phyloP scores from a whole-genome alignment of 164 flowering plant species.

The Cinnamomum chago region DNA sequence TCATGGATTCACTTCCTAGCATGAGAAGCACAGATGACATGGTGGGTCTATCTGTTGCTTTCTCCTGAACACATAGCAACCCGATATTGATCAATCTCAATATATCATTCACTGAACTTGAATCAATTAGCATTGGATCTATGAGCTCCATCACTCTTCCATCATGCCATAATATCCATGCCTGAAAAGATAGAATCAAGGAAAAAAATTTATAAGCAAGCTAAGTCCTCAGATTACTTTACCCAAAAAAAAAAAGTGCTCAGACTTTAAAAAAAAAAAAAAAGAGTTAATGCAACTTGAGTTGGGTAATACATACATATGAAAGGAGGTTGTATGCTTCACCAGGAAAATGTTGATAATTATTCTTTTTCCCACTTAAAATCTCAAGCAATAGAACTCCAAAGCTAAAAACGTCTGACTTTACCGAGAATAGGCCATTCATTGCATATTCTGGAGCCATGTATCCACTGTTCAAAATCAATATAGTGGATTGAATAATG shows the following conservation, averaged over 20 bases:
- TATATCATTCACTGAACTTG: neutral
- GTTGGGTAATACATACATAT: slow-evolving; percentile 17
- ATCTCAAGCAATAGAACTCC: slow-evolving; percentile 26
- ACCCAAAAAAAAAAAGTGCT: too few relatives aligned
- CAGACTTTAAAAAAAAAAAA: neutral
- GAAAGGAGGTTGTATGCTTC: slow-evolving; percentile 12
- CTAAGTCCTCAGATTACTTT: too few relatives aligned
- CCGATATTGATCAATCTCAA: slow-evolving; percentile 11
- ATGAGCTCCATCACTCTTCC: slow-evolving; percentile 14
- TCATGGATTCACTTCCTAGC: slow-evolving; percentile 3
- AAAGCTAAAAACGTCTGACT: slow-evolving; percentile 27
- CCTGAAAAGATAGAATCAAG: neutral
- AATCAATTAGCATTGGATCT: neutral
- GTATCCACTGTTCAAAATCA: slow-evolving; percentile 18
- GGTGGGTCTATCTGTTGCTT: slow-evolving; percentile 11
- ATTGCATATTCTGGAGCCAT: slow-evolving; percentile 32
- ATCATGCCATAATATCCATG: slow-evolving; percentile 16
- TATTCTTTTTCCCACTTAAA: slow-evolving; percentile 22
- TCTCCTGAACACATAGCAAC: slow-evolving; percentile 13
- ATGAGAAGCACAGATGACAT: slow-evolving; percentile 10
- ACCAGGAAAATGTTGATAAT: neutral
- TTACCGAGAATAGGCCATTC: slow-evolving; percentile 24
- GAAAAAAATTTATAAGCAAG: neutral
- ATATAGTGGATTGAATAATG: too few relatives aligned
- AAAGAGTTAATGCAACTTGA: neutral